Evolutionary conservation across 2,329 filamentous ascomycete species (phyloP).

Genomic region (Nemania abortiva): DNA sequence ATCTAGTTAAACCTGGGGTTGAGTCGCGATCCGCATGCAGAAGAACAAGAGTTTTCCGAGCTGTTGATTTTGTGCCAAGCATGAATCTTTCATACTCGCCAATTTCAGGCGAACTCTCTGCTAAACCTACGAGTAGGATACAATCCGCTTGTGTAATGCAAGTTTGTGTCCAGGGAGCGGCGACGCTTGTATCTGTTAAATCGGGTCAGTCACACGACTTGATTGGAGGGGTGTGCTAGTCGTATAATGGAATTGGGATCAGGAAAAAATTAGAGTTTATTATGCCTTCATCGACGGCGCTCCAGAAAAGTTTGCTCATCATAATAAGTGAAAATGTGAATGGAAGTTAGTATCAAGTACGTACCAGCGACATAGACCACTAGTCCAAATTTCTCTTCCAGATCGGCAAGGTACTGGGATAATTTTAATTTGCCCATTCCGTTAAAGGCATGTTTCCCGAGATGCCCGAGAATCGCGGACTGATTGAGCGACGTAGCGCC

Average conservation of each 20-base stretch:
- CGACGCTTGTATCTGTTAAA: conserved; percentile 86
- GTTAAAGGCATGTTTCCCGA: conserved; percentile 96
- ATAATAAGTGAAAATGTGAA: conserved; percentile 50
- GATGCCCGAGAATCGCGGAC: conserved; percentile 90
- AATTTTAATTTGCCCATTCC: conserved; percentile 97
- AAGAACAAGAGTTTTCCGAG: conserved; percentile 90
- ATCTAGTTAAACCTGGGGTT: conserved; percentile 82
- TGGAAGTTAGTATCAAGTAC: conserved; percentile 43
- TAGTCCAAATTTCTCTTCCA: conserved; percentile 96
- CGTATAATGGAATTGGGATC: conserved; percentile 51
- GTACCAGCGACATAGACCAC: conserved; percentile 91
- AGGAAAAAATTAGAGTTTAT: conserved; percentile 78
- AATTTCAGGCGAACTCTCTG: conserved; percentile 88
- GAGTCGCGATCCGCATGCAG: conserved; percentile 92
- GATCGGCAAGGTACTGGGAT: conserved; percentile 93
- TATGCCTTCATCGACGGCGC: conserved; percentile 66
- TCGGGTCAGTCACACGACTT: conserved; percentile 21
- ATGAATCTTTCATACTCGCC: conserved; percentile 98
- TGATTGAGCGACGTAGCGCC: conserved; percentile 94
- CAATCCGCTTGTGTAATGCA: conserved; percentile 98
- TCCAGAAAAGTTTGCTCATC: conserved; percentile 66
- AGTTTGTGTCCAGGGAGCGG: conserved; percentile 97
- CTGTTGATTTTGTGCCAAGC: conserved; percentile 96
- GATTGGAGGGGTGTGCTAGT: background rate
- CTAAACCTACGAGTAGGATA: conserved; percentile 90